A percentile compares a stretch with the other conserved stretches of the same genome.
Evolutionary conservation across 2,329 filamentous ascomycete species (phyloP).

Genomic region (Boeremia lycopersici): DNA sequence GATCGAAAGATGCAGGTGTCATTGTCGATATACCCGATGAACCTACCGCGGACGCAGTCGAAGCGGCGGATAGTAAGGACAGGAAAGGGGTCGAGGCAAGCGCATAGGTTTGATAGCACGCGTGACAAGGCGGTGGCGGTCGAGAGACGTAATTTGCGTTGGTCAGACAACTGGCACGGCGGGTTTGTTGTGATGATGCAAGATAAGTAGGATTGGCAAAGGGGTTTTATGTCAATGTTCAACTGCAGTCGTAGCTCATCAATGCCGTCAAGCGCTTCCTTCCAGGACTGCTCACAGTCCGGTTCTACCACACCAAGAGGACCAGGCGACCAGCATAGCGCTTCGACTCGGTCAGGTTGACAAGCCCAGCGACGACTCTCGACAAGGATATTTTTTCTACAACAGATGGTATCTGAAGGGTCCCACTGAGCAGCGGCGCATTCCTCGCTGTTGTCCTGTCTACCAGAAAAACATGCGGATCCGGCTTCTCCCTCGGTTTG

Average conservation of each 20-base stretch:
- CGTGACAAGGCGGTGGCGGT: not conserved
- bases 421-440: not conserved
- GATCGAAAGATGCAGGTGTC: conserved; percentile 52
- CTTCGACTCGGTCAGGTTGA: not conserved
- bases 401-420: not conserved
- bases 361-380: not conserved
- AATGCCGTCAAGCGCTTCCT: not conserved
- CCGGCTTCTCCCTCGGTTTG: not conserved
- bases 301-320: not conserved
- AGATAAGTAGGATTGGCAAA: not conserved
- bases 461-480: not conserved
- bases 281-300: not conserved
- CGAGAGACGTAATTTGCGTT: no score
- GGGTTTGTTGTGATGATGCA: not conserved
- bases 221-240: not conserved
- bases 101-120: not conserved
- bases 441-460: not conserved
- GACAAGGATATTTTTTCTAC: not conserved
- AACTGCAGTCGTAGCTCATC: not conserved
- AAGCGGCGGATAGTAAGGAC: conserved; percentile 38
- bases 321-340: not conserved
- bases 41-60: conserved; percentile 53
- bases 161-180: not conserved
- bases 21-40: conserved; percentile 53
- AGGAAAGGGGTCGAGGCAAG: conserved; percentile 11